phyloP scores from a whole-genome alignment of 2,329 filamentous ascomycete genomes.

The Colletotrichum tanaceti region DNA sequence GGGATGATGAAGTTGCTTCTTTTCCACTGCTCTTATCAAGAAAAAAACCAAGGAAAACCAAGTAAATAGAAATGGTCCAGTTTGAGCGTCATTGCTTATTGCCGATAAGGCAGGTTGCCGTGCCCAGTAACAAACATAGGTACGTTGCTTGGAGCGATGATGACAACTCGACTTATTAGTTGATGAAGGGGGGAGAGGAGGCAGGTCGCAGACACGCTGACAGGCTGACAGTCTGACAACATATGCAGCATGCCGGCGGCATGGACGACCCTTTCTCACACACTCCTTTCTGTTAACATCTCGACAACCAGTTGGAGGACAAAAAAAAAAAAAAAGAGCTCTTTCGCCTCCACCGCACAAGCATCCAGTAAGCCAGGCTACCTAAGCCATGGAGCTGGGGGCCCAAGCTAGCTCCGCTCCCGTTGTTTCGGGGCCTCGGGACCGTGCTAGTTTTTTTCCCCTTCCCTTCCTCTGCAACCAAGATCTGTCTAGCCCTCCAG shows the following conservation, averaged over 20 bases:
- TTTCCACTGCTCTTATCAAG: conserved; percentile 29
- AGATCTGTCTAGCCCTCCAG: conserved; percentile 31
- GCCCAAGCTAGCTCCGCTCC: conserved; percentile 33
- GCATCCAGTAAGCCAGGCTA: conserved; percentile 4
- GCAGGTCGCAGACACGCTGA: background rate
- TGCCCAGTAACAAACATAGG: background rate
- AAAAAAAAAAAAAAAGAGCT: background rate
- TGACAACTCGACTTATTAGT: background rate
- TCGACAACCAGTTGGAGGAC: background rate
- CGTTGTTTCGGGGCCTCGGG: conserved; percentile 34
- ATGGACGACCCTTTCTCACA: conserved; percentile 25
- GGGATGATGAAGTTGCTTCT: conserved; percentile 17
- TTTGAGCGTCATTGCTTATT: conserved; percentile 27
- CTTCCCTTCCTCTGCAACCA: conserved; percentile 18
- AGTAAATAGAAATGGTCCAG: conserved; percentile 3
- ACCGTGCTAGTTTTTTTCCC: conserved; percentile 28
- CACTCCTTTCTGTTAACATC: conserved; percentile 27
- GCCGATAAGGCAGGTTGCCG: conserved; percentile 14
- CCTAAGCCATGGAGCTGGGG: conserved; percentile 7
- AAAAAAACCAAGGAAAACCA: conserved; percentile 26
- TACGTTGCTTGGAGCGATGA: background rate
- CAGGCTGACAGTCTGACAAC: too few relatives aligned
- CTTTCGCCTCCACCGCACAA: conserved; percentile 1
- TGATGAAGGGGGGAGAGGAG: background rate
- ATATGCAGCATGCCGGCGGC: conserved; percentile 36